Conservation (phyloP, 78 protist genomes). For the Corallochytrium limacisporum region DNA sequence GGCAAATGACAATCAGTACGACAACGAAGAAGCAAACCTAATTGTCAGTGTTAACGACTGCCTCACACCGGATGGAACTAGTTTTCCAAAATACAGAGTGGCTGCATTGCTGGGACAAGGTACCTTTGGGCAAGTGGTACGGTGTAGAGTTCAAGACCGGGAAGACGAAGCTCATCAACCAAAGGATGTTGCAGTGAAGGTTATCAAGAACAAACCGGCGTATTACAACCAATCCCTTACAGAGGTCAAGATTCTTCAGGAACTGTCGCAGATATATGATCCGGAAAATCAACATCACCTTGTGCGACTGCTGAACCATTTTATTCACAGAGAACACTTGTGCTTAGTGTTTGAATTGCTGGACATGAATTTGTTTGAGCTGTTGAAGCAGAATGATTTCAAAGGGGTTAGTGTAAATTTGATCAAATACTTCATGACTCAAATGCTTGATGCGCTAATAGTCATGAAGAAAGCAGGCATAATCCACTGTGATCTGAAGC, state of each 20-base stretch:
- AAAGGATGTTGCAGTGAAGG: slow-evolving; percentile 76
- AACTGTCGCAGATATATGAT: slow-evolving; percentile 33
- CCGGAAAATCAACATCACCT: not conserved
- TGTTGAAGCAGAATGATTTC: slow-evolving; percentile 59
- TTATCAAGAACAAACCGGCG: slow-evolving; percentile 77
- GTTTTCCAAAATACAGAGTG: slow-evolving; percentile 68
- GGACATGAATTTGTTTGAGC: slow-evolving; percentile 63
- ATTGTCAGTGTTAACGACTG: no score
- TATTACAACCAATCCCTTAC: slow-evolving; percentile 84
- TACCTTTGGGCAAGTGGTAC: slow-evolving; percentile 80
- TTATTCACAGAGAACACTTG: slow-evolving; percentile 67
- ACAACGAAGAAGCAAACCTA: no score
- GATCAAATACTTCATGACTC: slow-evolving; percentile 51
- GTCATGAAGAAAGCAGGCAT: slow-evolving; percentile 39
- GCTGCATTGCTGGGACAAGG: slow-evolving; percentile 64
- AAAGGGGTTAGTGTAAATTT: slow-evolving; percentile 24
- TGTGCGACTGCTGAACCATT: slow-evolving; percentile 31
- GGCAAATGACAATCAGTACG: no score
- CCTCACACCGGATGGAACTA: slow-evolving; percentile 58
- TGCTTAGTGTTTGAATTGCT: slow-evolving; percentile 73
- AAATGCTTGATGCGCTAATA: slow-evolving; percentile 62
- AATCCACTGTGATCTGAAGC: slow-evolving; percentile 95
- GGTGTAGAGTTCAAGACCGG: slow-evolving; percentile 42
- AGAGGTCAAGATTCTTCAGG: slow-evolving; percentile 81
- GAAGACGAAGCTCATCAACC: slow-evolving; percentile 13